phyloP scores from a whole-genome alignment of 73 alveolate genomes.

The Diophrys appendiculata region DNA sequence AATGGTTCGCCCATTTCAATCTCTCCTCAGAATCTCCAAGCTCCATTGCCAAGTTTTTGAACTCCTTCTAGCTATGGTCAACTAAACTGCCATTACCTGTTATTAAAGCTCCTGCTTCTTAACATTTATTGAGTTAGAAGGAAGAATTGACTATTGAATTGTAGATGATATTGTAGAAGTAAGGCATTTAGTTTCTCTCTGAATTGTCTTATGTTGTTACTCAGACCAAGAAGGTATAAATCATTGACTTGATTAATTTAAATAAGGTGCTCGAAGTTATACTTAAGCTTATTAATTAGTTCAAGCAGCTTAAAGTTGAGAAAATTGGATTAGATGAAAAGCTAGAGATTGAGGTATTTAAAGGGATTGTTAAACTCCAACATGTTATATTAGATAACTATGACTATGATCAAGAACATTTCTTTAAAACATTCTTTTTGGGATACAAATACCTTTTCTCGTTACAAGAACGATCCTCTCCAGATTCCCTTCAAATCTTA shows the following conservation, averaged over 20 bases:
- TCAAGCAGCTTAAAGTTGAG: neutral
- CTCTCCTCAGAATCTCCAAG: neutral
- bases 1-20: neutral
- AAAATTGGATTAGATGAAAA: neutral
- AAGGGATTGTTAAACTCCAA: neutral
- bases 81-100: neutral
- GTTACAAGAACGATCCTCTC: neutral
- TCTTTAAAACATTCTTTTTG: neutral
- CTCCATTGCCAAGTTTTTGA: neutral
- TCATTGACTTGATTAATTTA: neutral
- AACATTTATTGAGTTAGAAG: too few relatives aligned
- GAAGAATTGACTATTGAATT: neutral
- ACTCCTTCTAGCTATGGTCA: neutral
- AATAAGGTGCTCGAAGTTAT: neutral
- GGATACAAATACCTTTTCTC: neutral
- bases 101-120: too few relatives aligned
- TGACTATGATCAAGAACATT: neutral
- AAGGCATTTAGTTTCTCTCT: neutral
- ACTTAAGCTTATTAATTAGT: neutral
- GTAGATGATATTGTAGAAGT: neutral
- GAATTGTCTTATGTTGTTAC: neutral
- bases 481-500: too few relatives aligned
- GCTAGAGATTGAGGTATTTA: neutral
- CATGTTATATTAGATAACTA: neutral
- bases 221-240: neutral